phyloP scores from a whole-genome alignment of 2,329 filamentous ascomycete species.

The Didymella pomorum region DNA sequence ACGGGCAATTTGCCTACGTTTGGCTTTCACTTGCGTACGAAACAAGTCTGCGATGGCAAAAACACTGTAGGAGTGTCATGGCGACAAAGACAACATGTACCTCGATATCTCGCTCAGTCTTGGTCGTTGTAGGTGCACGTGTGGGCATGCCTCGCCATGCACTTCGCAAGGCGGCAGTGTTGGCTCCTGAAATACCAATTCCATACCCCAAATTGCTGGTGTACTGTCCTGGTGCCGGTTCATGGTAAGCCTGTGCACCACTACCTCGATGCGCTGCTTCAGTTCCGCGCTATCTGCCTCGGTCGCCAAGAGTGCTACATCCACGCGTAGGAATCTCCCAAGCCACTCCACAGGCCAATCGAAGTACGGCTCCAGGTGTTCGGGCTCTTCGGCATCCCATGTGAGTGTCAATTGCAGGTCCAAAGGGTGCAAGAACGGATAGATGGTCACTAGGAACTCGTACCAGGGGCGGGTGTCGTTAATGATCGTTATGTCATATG shows the following conservation, averaged over 20 bases:
- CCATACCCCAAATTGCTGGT: neutral
- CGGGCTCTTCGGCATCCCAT: neutral
- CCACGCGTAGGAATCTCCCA: neutral
- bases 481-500: neutral
- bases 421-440: neutral
- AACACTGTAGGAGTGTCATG: neutral
- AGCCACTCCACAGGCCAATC: neutral
- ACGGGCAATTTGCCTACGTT: no score
- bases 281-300: neutral
- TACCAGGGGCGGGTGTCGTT: neutral
- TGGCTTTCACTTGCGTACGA: no score
- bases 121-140: neutral
- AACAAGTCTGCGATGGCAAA: no score
- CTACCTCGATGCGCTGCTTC: neutral
- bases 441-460: neutral
- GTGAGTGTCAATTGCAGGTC: neutral
- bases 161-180: neutral
- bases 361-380: neutral
- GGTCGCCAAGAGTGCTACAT: neutral
- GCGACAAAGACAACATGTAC: neutral
- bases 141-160: neutral
- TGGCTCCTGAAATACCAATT: neutral
- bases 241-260: neutral
- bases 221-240: neutral
- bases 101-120: neutral